Evolutionary conservation across 345 rosid genomes (phyloP).

Genomic region (Eucalyptus regnans): DNA sequence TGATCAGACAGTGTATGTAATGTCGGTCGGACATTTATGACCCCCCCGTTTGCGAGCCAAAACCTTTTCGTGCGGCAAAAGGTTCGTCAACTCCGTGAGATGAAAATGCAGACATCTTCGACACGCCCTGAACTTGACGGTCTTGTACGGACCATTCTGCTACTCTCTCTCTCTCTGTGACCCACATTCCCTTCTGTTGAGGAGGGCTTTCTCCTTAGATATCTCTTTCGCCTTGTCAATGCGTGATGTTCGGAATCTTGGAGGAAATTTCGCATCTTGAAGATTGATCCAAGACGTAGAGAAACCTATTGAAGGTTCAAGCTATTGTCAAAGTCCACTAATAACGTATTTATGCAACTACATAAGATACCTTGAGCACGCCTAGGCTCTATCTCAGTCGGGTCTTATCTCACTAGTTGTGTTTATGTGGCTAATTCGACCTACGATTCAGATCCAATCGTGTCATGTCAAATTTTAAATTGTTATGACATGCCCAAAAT

Average conservation of each 20-base stretch:
- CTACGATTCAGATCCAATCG: background rate
- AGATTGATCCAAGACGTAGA: background rate
- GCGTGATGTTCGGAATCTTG: background rate
- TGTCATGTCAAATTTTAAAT: background rate
- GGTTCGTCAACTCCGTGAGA: background rate
- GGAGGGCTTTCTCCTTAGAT: background rate
- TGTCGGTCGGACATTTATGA: background rate
- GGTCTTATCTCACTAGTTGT: background rate
- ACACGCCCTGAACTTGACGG: background rate
- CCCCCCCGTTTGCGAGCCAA: background rate
- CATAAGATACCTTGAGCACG: background rate
- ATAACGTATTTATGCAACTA: background rate
- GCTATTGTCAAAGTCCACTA: background rate
- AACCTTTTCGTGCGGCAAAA: background rate
- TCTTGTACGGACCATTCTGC: background rate
- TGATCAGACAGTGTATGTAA: background rate
- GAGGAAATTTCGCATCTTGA: background rate
- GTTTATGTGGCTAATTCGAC: background rate
- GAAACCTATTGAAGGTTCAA: background rate
- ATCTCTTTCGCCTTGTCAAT: background rate
- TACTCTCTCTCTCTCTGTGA: background rate
- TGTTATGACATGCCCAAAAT: background rate
- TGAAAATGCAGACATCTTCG: background rate
- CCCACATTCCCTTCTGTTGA: background rate
- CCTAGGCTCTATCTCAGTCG: background rate